Evolutionary conservation across 2,329 filamentous ascomycete species (phyloP).

Genomic region (Alternaria longipes): DNA sequence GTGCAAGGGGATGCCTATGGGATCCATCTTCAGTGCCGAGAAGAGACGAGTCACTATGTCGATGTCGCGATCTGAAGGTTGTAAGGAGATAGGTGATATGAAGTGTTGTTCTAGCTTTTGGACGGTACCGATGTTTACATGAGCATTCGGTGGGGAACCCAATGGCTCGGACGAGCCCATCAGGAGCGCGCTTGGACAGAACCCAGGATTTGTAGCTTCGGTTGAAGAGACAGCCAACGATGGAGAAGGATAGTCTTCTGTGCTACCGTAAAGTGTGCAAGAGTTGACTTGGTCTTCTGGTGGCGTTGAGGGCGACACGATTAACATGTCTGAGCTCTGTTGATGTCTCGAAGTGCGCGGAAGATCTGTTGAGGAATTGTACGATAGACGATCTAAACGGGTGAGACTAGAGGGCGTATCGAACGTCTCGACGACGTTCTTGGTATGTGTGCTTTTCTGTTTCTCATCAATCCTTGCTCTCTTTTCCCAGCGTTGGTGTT

Average conservation of each 20-base stretch:
- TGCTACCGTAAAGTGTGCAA: not conserved
- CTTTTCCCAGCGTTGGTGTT: not conserved
- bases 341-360: not conserved
- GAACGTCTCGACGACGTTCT: not conserved
- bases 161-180: not conserved
- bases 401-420: not conserved
- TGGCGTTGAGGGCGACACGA: not conserved
- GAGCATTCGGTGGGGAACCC: not conserved
- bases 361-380: not conserved
- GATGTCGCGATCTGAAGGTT: not conserved
- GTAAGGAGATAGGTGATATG: not conserved
- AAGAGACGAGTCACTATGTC: not conserved
- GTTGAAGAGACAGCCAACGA: fast-evolving
- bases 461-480: not conserved
- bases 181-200: not conserved
- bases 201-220: not conserved
- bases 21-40: not conserved
- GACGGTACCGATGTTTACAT: not conserved
- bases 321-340: not conserved
- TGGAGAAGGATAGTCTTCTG: fast-evolving
- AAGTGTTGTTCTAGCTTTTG: not conserved
- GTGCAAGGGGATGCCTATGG: not conserved
- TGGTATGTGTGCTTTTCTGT: not conserved
- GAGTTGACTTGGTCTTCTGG: not conserved
- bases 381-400: fast-evolving